phyloP scores from a whole-genome alignment of 306 rosid genomes.

The Cicer chorassanicum region DNA sequence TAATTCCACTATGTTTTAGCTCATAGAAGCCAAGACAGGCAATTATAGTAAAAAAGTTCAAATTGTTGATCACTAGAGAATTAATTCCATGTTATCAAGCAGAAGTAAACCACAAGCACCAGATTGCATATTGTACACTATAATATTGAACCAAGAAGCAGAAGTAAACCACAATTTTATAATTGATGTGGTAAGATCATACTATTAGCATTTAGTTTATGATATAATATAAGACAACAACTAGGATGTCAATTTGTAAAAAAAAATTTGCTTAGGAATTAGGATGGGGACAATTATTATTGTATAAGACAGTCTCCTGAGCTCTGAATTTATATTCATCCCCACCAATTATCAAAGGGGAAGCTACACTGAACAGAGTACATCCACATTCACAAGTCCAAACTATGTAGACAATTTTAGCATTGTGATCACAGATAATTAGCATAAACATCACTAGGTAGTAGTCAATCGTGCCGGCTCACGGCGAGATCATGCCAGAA shows the following conservation, averaged over 20 bases:
- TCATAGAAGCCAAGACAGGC: background rate
- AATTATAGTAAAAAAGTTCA: background rate
- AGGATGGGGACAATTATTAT: background rate
- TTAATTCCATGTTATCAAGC: background rate
- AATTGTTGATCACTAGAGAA: background rate
- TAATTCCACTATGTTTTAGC: constrained; percentile 6
- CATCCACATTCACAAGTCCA: constrained; percentile 6
- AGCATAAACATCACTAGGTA: background rate
- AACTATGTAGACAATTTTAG: background rate
- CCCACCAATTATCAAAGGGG: background rate
- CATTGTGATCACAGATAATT: background rate
- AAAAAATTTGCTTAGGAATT: background rate
- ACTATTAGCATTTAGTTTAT: background rate
- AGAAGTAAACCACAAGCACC: constrained; percentile 1
- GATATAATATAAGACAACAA: background rate
- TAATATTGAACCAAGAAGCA: background rate
- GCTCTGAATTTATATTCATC: background rate
- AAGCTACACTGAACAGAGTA: background rate
- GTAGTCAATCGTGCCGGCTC: no score
- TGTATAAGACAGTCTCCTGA: background rate
- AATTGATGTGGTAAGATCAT: background rate
- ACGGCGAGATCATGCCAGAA: no score
- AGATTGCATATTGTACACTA: constrained; percentile 11
- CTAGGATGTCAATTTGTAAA: background rate
- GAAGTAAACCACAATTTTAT: background rate